Percentiles rank a stretch among this genome's conserved stretches.
Evolutionary conservation across 768 basidiomycete genomes (phyloP).

Genomic region (Trametes cubensis): DNA sequence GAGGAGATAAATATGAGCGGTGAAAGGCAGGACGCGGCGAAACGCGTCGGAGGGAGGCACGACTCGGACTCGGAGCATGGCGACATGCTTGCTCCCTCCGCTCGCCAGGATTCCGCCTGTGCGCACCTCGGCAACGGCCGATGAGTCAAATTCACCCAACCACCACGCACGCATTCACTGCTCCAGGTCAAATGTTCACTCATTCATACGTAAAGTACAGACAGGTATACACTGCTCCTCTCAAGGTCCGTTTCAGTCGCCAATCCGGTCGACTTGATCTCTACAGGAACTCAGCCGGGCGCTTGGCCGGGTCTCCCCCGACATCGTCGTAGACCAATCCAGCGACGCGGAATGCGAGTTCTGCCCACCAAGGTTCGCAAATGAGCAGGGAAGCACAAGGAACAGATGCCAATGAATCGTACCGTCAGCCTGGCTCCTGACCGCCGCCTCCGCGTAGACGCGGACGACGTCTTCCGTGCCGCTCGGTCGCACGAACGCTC

Average conservation of each 20-base stretch:
- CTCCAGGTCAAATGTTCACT: slow-evolving; percentile 1
- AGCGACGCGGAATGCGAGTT: slow-evolving; percentile 84
- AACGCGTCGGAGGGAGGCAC: slow-evolving; percentile 8
- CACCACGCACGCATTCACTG: not conserved
- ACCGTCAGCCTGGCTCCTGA: slow-evolving; percentile 82
- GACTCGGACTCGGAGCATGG: slow-evolving; percentile 4
- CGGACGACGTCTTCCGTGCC: slow-evolving; percentile 98
- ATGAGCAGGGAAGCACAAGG: slow-evolving; percentile 5
- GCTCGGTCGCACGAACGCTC: slow-evolving; percentile 93
- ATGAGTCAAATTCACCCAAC: slow-evolving; percentile 22
- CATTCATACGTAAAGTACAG: slow-evolving; percentile 19
- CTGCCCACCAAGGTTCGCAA: slow-evolving; percentile 41
- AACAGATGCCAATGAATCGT: slow-evolving; percentile 33
- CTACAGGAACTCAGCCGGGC: slow-evolving; percentile 81
- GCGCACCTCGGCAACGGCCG: slow-evolving; percentile 15
- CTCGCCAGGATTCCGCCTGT: slow-evolving; percentile 6
- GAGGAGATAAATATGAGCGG: slow-evolving; percentile 5
- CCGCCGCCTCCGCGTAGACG: slow-evolving; percentile 91
- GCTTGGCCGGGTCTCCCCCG: slow-evolving; percentile 73
- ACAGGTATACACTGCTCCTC: slow-evolving; percentile 21
- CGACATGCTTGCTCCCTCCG: slow-evolving; percentile 19
- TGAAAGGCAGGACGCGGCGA: slow-evolving; percentile 5
- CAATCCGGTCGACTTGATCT: not conserved
- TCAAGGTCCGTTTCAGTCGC: not conserved
- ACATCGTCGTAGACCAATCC: slow-evolving; percentile 83